A percentile compares a stretch with the other conserved stretches of the same genome.
Conservation (phyloP, 176 grass and related monocot genomes). For the Musa schizocarpa region DNA sequence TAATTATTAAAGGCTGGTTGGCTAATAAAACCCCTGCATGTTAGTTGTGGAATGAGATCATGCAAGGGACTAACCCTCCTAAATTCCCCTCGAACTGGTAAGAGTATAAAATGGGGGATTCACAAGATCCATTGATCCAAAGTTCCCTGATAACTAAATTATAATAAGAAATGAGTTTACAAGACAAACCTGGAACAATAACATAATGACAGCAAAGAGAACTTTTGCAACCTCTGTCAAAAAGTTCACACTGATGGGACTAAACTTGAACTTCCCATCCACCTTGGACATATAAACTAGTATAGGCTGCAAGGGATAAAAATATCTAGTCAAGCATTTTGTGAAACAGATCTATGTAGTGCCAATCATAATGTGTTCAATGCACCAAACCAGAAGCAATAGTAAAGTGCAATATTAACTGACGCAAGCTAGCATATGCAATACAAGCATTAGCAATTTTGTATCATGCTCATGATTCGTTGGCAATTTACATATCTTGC, state of each 20-base stretch:
- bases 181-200: constrained; percentile 78
- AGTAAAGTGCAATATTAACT: too few relatives aligned
- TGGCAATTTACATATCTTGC: too few relatives aligned
- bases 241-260: constrained; percentile 94
- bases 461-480: too few relatives aligned
- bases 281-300: constrained; percentile 98
- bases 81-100: neutral
- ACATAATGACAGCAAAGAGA: constrained; percentile 83
- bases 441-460: too few relatives aligned
- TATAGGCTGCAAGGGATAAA: constrained; percentile 60
- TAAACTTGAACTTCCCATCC: constrained; percentile 98
- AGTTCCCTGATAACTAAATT: neutral
- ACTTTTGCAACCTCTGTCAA: constrained; percentile 86
- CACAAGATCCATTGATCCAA: neutral
- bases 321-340: neutral
- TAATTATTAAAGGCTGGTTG: neutral
- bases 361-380: neutral
- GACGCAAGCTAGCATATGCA: too few relatives aligned
- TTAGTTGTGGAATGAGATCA: neutral
- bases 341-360: neutral
- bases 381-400: too few relatives aligned
- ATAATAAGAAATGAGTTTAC: neutral
- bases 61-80: neutral
- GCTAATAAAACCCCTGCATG: neutral
- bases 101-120: neutral